Conservation (phyloP, 306 rosid species). For the Castanospermum australe region DNA sequence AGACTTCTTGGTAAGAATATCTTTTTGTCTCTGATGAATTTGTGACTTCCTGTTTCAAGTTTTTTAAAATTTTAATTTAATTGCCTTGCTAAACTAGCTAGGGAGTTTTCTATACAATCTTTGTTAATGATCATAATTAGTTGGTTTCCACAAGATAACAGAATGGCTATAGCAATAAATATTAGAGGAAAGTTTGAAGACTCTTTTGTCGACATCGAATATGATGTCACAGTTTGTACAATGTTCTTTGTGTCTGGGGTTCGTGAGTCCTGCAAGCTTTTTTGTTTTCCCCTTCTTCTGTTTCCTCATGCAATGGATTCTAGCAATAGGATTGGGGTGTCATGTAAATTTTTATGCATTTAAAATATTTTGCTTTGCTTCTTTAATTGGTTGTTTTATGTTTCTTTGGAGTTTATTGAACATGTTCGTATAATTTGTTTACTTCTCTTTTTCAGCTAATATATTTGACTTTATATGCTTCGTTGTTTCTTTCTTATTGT, state of each 20-base stretch:
- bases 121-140: background rate
- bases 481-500: background rate
- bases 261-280: background rate
- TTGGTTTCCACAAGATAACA: background rate
- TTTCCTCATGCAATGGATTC: background rate
- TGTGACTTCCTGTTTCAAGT: background rate
- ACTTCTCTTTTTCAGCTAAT: background rate
- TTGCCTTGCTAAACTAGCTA: background rate
- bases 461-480: background rate
- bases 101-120: background rate
- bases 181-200: background rate
- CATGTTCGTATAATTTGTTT: background rate
- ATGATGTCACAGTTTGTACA: background rate
- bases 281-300: background rate
- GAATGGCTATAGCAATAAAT: background rate
- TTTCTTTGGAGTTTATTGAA: background rate
- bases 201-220: background rate
- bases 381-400: background rate
- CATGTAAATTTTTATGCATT: background rate
- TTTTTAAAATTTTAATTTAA: background rate
- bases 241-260: background rate
- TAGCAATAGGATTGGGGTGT: background rate
- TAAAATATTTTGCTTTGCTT: background rate
- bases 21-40: background rate
- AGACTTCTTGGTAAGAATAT: background rate